These are phyloP conservation scores for Diospyros lotus DNA, from an alignment of 148 eudicot species.

Conservation along the genomic window DNA sequence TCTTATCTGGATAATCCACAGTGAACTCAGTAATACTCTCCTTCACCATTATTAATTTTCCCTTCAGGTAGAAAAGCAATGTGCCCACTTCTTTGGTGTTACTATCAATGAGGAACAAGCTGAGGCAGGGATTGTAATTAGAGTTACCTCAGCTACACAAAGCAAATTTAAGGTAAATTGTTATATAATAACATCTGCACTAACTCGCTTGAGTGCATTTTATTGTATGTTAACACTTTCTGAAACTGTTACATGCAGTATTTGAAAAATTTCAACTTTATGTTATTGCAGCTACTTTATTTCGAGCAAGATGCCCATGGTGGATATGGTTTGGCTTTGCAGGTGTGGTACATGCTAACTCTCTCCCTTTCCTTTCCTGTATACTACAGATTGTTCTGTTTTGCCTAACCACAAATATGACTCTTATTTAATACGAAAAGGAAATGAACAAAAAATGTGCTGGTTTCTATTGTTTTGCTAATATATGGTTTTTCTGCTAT, in stretches of 20 bases:
- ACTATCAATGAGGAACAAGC: slow-evolving; percentile 91
- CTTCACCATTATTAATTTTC: neutral
- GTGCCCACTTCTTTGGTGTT: slow-evolving; percentile 92
- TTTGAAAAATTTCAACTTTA: too few relatives aligned
- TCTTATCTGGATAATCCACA: slow-evolving; percentile 7
- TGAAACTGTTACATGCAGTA: neutral
- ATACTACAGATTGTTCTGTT: too few relatives aligned
- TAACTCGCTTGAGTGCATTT: too few relatives aligned
- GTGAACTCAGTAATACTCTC: neutral
- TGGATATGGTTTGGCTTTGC: slow-evolving; percentile 88
- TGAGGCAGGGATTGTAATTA: slow-evolving; percentile 78
- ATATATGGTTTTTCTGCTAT: too few relatives aligned
- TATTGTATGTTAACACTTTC: neutral
- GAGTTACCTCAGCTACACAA: slow-evolving; percentile 90
- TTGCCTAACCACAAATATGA: too few relatives aligned
- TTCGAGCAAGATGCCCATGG: slow-evolving; percentile 83
- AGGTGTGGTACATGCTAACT: slow-evolving; percentile 44
- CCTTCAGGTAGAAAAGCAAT: slow-evolving; percentile 89
- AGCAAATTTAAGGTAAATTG: slow-evolving; percentile 91
- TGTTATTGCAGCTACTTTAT: slow-evolving; percentile 70
- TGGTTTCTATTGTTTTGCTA: too few relatives aligned
- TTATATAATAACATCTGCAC: slow-evolving; percentile 2
- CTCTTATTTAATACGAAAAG: too few relatives aligned
- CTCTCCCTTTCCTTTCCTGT: neutral
- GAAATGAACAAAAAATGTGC: too few relatives aligned